Evolutionary conservation across 2,329 filamentous ascomycete species (phyloP), one percentile per base, ranked within the genome.

Genomic region (Didymosphaeria variabile): DNA sequence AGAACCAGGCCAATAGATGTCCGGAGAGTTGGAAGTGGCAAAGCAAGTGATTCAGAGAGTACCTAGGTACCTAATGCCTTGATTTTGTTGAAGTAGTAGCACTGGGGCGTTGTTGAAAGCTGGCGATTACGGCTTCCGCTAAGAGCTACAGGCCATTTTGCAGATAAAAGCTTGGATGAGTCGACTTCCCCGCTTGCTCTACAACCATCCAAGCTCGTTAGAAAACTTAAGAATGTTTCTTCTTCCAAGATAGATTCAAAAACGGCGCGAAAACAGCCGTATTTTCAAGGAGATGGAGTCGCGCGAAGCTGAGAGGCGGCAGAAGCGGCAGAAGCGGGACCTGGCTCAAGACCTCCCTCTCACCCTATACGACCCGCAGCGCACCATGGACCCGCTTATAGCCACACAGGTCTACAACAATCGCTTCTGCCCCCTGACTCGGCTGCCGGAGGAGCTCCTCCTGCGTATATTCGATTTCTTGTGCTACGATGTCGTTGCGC

Each of bases 361-460:
- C 54, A 52, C 46, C 44, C 51, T 61, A n/a, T 23, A 56, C 47
- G 58, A 61, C 47, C 54, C 62, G 47, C 58, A 69, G 49, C 60
- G 58, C 54, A 62, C 46, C 45, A 65, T 67, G 57, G 63, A 67
- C 59, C 65, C 61, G 17, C 59, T 64, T 21, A 60, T 69, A 52
- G 61, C 65, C 53, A 53, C 58, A 57, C 58, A 66, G 21, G 58
- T 65, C 52, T 69, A 67, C 58, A 69, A 69, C 40, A 61, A 56
- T 63, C 59, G 61, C 60, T 63, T 61, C 51, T 66, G 65, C 63
- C 63, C 61, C n/a, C 58, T 66, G 50, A 62, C 58, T 53, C 58
- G 54, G 36, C 63, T 67, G 34, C 67, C 63, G 26, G 63, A 67
- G 8, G 65, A 69, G 53, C 50, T 69, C 36, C 56, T 69, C 23